Evolutionary conservation across 371 early-diverging fungal genomes (phyloP), one percentile per base, ranked within the genome.

Genomic region (Haplosporangium sp.): DNA sequence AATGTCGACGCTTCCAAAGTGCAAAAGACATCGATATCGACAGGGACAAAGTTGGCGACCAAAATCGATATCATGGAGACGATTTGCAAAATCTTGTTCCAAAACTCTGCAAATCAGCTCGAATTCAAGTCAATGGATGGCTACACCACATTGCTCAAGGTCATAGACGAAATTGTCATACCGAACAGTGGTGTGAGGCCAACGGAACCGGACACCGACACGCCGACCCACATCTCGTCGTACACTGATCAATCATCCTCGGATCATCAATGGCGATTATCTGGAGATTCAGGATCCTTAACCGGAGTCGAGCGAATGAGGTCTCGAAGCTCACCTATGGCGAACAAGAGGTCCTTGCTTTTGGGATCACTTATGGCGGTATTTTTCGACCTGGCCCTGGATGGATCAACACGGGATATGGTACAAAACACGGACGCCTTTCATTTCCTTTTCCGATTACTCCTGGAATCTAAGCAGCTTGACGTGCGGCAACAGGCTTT

Each of bases 31-130:
- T 18, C 48, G 18, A 20, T 82, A 41, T 51, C 64, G 5, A 59
- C 80, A 8, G 69, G 69, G 18, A 79, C 69, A 6, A 69, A 59
- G 20, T 43, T 79, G 36, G 80, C 80, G 14, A 79, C 80, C 6
- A 81, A 81, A 54, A 73, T 83, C 36, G 83, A 83, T 51, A 73
- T 81, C 50, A 68, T 83, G 69, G 83, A 83, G 53, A 83, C 81
- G 13, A 59, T 83, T 2, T 83, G 82, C 61, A 83, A 79, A 50
- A 65, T 83, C 9, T 54, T 83, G 9, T 83, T 81, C 59, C 74
- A 73, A 18, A 81, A 83, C 45, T 71, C 79, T 2, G 74, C 62
- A 16, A 83, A 81, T 20, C 83, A 83, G 43, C 20, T 51, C 9
- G 81, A 77, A 47, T 83, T 83, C 55, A 60, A 56, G 47, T 37